Percentiles rank a stretch among this genome's conserved stretches.
phyloP scores from a whole-genome alignment of 2,329 filamentous ascomycete species.

The Monosporascus cannonballus region DNA sequence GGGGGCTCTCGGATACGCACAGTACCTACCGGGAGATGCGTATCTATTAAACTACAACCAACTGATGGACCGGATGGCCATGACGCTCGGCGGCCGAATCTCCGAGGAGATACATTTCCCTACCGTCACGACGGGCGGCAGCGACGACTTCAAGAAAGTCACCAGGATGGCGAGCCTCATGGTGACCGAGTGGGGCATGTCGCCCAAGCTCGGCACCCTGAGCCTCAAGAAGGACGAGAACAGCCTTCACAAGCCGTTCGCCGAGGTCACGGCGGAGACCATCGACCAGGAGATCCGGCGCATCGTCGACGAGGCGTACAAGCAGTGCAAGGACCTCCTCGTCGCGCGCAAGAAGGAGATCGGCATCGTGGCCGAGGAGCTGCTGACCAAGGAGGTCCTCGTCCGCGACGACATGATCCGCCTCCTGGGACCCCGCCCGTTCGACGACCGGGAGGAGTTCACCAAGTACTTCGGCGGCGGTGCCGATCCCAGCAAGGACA shows the following conservation, averaged over 20 bases:
- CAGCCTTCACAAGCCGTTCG: slow-evolving; percentile 89
- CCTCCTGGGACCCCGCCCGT: slow-evolving; percentile 77
- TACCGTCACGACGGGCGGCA: slow-evolving; percentile 89
- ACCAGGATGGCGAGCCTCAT: slow-evolving; percentile 93
- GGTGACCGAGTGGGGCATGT: slow-evolving; percentile 99
- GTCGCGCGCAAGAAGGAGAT: slow-evolving; percentile 83
- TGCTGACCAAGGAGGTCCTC: slow-evolving; percentile 86
- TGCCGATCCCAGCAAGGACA: slow-evolving; percentile 39
- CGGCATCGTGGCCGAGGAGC: slow-evolving; percentile 84
- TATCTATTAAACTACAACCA: slow-evolving; percentile 96
- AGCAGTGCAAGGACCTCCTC: slow-evolving; percentile 79
- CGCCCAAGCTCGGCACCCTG: slow-evolving; percentile 83
- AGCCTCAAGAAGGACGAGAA: slow-evolving; percentile 83
- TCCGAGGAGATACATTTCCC: slow-evolving; percentile 96
- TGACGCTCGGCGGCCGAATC: slow-evolving; percentile 93
- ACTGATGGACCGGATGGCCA: slow-evolving; percentile 98
- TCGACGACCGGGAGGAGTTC: slow-evolving; percentile 82
- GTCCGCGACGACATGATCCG: slow-evolving; percentile 88
- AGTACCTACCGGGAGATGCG: slow-evolving; percentile 91
- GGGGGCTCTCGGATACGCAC: slow-evolving; percentile 89
- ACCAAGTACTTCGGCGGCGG: slow-evolving; percentile 81
- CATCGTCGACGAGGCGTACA: slow-evolving; percentile 89
- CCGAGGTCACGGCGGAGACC: slow-evolving; percentile 83
- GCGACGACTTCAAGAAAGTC: slow-evolving; percentile 97
- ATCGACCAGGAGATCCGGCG: slow-evolving; percentile 89